phyloP scores from a whole-genome alignment of 495 filamentous ascomycete genomes.

The Neurospora sp. region DNA sequence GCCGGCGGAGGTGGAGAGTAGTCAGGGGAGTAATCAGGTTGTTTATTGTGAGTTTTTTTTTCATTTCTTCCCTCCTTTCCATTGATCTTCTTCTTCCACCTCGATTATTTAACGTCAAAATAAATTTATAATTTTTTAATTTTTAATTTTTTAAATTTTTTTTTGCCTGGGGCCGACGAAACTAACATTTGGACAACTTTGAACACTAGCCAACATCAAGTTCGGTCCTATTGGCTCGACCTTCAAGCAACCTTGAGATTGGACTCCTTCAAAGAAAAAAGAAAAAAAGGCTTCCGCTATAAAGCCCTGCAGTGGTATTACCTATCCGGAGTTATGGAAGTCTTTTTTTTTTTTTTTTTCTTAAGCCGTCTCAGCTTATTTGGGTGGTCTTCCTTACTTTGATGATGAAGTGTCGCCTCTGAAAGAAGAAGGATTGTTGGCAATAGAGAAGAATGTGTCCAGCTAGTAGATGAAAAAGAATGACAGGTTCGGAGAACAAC shows the following conservation, averaged over 20 bases:
- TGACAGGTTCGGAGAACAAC: background rate
- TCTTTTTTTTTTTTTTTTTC: background rate
- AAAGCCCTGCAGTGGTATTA: background rate
- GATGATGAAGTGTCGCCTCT: background rate
- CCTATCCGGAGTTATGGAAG: background rate
- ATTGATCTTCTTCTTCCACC: background rate
- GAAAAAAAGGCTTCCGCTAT: background rate
- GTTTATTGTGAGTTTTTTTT: constrained; percentile 21
- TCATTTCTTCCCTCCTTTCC: background rate
- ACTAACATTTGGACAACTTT: background rate
- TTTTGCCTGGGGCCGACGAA: background rate
- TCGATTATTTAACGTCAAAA: background rate
- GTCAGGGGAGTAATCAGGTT: constrained; percentile 37
- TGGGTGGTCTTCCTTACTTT: background rate
- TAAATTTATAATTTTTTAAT: too few relatives aligned
- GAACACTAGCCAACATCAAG: constrained; percentile 47
- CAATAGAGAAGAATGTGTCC: background rate
- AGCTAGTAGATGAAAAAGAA: background rate
- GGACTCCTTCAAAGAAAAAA: background rate
- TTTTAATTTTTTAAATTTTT: background rate
- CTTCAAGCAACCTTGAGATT: constrained; percentile 21
- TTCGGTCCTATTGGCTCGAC: constrained; percentile 57
- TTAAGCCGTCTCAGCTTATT: background rate
- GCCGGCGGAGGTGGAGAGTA: constrained; percentile 45
- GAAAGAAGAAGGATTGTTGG: background rate